These are phyloP conservation scores for Heliocybe sulcata DNA, from an alignment of 1,284 basidiomycete genomes.

Conservation along the genomic window DNA sequence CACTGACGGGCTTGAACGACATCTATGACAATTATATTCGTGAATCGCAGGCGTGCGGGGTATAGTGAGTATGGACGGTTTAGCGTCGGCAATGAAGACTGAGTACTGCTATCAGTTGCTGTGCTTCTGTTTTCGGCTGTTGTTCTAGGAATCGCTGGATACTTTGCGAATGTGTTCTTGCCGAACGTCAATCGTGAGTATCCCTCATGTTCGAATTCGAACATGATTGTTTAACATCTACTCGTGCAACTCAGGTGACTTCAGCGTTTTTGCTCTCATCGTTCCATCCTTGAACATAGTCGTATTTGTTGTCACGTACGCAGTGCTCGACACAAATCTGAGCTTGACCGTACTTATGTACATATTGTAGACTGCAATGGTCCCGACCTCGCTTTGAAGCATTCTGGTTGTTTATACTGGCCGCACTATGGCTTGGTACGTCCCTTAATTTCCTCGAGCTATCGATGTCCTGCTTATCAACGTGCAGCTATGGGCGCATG, in stretches of 20 bases:
- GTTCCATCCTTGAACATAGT: constrained; percentile 59
- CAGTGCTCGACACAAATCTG: constrained; percentile 7
- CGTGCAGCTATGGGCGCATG: constrained; percentile 63
- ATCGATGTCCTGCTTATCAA: neutral
- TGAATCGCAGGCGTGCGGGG: constrained; percentile 1
- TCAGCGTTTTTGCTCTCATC: constrained; percentile 59
- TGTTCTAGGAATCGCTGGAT: constrained; percentile 59
- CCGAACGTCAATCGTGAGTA: constrained; percentile 52
- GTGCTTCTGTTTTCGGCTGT: constrained; percentile 54
- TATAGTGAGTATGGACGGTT: constrained; percentile 8
- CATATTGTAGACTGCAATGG: constrained; percentile 48
- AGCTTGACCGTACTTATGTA: constrained; percentile 11
- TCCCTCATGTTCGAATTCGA: neutral
- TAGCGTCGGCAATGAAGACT: neutral
- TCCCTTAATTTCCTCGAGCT: constrained; percentile 7
- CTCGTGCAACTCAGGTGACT: constrained; percentile 41
- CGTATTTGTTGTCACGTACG: constrained; percentile 46
- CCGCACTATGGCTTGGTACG: constrained; percentile 62
- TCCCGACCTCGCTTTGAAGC: constrained; percentile 60
- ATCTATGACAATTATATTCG: neutral
- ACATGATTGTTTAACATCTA: constrained; percentile 3
- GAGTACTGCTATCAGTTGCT: constrained; percentile 30
- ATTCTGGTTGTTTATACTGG: constrained; percentile 43
- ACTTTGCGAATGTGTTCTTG: constrained; percentile 60
- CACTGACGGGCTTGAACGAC: neutral